Evolutionary conservation across 1,284 basidiomycete genomes (phyloP).

Genomic region (Moesziomyces sp.): DNA sequence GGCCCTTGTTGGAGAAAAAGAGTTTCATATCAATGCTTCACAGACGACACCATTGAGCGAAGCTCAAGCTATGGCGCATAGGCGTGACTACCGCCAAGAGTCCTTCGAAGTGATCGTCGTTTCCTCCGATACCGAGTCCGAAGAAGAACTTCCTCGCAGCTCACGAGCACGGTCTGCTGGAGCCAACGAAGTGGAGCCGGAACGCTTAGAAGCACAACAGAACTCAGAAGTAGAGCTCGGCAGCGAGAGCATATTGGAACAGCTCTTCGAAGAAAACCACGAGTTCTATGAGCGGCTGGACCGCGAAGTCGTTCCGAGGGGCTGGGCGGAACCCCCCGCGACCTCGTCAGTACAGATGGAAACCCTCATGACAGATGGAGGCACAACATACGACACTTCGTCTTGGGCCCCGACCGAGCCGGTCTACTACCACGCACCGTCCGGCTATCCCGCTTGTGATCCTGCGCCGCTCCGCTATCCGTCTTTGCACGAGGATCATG

Average conservation of each 20-base stretch:
- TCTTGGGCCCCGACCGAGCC: conserved; percentile 15
- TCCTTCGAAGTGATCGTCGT: conserved; percentile 26
- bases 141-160: neutral
- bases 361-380: conserved; percentile 22
- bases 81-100: neutral
- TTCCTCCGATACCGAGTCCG: conserved; percentile 28
- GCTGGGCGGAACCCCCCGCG: neutral
- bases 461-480: neutral
- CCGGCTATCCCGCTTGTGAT: neutral
- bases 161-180: neutral
- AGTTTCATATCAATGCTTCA: neutral
- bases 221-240: neutral
- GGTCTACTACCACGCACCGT: neutral
- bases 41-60: neutral
- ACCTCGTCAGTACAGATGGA: conserved; percentile 15
- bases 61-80: too few relatives aligned
- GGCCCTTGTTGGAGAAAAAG: neutral
- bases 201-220: neutral
- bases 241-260: conserved; percentile 8
- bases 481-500: neutral
- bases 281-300: conserved; percentile 20
- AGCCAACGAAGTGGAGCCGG: neutral
- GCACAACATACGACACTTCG: conserved; percentile 21
- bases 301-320: conserved; percentile 13
- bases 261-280: conserved; percentile 8